Conservation (phyloP, 208 protist species). For the Naegleria fowleri region DNA sequence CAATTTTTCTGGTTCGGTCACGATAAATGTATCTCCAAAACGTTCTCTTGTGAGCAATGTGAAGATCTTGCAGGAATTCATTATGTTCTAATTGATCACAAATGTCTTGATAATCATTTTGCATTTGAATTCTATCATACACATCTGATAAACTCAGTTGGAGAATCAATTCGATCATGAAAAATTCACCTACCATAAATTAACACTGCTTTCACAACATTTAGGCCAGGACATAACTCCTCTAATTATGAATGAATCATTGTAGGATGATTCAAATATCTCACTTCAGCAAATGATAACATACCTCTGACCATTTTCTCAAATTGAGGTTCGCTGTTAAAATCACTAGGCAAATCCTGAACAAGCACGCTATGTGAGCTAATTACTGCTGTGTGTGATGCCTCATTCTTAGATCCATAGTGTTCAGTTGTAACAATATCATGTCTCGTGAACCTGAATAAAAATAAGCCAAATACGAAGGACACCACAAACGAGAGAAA, state of each 20-base stretch:
- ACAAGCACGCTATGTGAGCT: background rate
- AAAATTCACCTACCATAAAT: background rate
- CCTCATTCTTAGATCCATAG: background rate
- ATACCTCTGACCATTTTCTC: background rate
- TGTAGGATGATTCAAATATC: background rate
- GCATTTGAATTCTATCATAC: slow-evolving; percentile 12
- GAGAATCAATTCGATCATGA: too few relatives aligned
- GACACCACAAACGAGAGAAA: background rate
- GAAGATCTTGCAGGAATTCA: background rate
- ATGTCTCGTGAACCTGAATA: background rate
- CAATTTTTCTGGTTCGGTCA: background rate
- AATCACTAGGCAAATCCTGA: background rate
- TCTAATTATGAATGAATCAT: background rate
- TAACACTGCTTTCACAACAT: slow-evolving; percentile 5
- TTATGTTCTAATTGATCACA: background rate
- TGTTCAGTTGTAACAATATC: slow-evolving; percentile 2
- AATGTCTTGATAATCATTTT: background rate
- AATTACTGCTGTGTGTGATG: background rate
- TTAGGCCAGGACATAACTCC: background rate
- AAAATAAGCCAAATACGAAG: background rate
- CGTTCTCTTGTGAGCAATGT: background rate
- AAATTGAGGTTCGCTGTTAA: background rate
- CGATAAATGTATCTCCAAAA: background rate
- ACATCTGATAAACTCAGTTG: background rate
- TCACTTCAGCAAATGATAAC: too few relatives aligned